Conservation (phyloP, 768 basidiomycete species). For the Gloeostereum incarnatum region DNA sequence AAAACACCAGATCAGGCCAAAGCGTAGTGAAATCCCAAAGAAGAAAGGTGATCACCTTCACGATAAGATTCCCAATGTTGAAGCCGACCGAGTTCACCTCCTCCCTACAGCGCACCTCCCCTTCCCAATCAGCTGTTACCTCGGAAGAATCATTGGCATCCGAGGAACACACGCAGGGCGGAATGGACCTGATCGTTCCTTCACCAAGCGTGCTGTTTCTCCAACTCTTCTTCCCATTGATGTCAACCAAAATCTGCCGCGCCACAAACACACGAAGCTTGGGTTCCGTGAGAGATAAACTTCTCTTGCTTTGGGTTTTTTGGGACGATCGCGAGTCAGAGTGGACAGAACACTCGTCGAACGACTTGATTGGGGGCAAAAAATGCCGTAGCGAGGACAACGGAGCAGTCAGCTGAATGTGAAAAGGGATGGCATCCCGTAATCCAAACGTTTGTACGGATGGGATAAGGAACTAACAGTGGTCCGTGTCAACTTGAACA, state of each 20-base stretch:
- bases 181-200: slow-evolving; percentile 29
- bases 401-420: slow-evolving; percentile 42
- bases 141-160: slow-evolving; percentile 11
- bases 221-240: slow-evolving; percentile 26
- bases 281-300: no score
- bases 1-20: neutral
- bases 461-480: slow-evolving; percentile 36
- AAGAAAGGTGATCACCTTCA: slow-evolving; percentile 32
- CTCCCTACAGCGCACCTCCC: slow-evolving; percentile 31
- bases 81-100: slow-evolving; percentile 36
- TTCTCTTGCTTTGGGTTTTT: neutral
- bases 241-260: slow-evolving; percentile 33
- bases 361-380: no score
- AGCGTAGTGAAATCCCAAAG: no score
- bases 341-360: no score
- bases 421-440: slow-evolving; percentile 45
- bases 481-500: neutral
- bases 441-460: slow-evolving; percentile 37
- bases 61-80: slow-evolving; percentile 27
- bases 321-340: no score
- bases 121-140: slow-evolving; percentile 45
- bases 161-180: slow-evolving; percentile 11
- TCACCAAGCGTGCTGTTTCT: slow-evolving; percentile 31
- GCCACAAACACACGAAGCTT: slow-evolving; percentile 36
- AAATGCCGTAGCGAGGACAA: slow-evolving; percentile 34